Percentiles rank a stretch among this genome's conserved stretches.
phyloP scores from a whole-genome alignment of 305 asterid genomes.

The Euphrasia arctica region DNA sequence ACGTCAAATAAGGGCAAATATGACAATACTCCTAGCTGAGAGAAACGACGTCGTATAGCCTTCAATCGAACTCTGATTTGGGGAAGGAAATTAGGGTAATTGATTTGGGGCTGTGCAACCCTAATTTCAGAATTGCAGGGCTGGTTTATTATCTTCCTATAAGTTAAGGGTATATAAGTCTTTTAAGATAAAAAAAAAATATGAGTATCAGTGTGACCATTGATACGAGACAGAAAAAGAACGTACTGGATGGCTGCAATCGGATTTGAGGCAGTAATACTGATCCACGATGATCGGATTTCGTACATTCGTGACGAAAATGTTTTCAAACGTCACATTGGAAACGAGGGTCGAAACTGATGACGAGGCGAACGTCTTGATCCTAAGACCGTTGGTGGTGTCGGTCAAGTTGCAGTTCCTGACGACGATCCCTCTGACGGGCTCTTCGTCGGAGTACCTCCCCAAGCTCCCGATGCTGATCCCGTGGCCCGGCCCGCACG shows the following conservation, averaged over 20 bases:
- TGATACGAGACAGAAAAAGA: background rate
- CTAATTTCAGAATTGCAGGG: too few relatives aligned
- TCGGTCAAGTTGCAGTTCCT: conserved; percentile 23
- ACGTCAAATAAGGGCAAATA: too few relatives aligned
- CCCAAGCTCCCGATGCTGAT: conserved; percentile 56
- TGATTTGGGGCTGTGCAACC: too few relatives aligned
- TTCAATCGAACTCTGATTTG: too few relatives aligned
- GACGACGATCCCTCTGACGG: conserved; percentile 28
- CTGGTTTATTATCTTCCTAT: too few relatives aligned
- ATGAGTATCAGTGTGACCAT: too few relatives aligned
- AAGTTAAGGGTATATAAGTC: too few relatives aligned
- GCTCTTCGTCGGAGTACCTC: conserved; percentile 17
- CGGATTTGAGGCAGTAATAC: conserved; percentile 24
- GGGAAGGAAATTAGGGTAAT: too few relatives aligned
- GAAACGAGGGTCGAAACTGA: background rate
- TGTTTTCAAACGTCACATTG: conserved; percentile 18
- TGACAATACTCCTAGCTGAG: too few relatives aligned
- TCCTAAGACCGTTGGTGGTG: conserved; percentile 36
- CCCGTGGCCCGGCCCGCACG: conserved; percentile 48
- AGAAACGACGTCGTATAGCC: too few relatives aligned
- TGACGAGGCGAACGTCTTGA: conserved; percentile 32
- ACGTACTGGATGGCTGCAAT: background rate
- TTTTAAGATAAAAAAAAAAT: too few relatives aligned
- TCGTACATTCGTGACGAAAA: background rate
- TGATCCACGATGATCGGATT: conserved; percentile 35